Base-by-base conservation (phyloP, 2,329 filamentous ascomycete genomes). In the Ascosphaera apis region DNA sequence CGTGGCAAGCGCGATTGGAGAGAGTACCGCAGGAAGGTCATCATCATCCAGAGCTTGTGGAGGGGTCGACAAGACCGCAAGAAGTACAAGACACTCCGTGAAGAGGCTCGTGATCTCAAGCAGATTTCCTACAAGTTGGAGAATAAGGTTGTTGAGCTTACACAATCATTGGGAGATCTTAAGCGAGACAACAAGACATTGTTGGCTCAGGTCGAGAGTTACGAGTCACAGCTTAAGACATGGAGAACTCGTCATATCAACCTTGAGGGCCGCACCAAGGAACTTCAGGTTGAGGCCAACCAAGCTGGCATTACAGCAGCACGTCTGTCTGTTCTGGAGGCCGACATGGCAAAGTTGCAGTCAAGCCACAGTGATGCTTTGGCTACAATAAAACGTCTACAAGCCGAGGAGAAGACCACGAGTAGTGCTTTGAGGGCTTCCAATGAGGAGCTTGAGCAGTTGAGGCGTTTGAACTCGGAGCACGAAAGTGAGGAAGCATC, bases 51-150 rank as follows among this genome's bases (percentile, higher is more conserved):
- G 58, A 92, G 75, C 55, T 57, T 95, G 52, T 95, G 82, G 82
- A 76, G 88, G 53, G 86, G 84, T 53, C 84, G 71, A 56, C 52
- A 58, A 43, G 86, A 88, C 37, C 73, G 88, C 44, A 71, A 67
- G 45, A 74, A 71, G 34, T 98, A 98, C 66, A 95, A 92, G 70
- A 72, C 65, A 47, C 62, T 91, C 41, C 81, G 88, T 45, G 84
- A 93, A 57, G 88, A 98, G 58, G 88, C 88, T 44, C 79, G 88
- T 51, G 91, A 98, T 62, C 70, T 98, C 54, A 95, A 95, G 66
- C 86, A 95, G 58, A 98, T 98, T 47, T 95, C 88, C 2, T 98
- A 98, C 66, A 95, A 92, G 65, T 65, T 98, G 48, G 88, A 98
- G 57, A 95, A 98, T 68, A 98, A 98, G 72, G 88, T 98, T 42